Conservation (phyloP, 2,329 filamentous ascomycete species). For the Cryphonectria japonica region DNA sequence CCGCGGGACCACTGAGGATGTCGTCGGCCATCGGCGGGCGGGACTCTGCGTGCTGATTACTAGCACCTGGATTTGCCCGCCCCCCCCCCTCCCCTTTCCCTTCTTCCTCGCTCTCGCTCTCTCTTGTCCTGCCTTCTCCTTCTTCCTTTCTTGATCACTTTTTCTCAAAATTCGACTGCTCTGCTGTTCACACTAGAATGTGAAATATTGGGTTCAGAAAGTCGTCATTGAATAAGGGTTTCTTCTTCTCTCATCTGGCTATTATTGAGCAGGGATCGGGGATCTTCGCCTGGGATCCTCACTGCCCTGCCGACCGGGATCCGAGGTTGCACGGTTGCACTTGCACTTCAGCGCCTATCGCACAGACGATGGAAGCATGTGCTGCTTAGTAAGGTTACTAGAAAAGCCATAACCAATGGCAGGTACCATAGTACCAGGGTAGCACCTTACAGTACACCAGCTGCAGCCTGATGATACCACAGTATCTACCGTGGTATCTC, state of each 20-base stretch:
- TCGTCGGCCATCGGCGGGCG: conserved; percentile 11
- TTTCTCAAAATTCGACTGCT: no score
- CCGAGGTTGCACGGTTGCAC: neutral
- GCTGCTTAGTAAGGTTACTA: neutral
- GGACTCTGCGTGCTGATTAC: neutral
- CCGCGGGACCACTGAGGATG: neutral
- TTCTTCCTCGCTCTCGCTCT: neutral
- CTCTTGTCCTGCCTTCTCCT: neutral
- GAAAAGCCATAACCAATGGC: neutral
- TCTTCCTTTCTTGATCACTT: no score
- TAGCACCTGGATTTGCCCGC: neutral
- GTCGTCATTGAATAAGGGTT: no score
- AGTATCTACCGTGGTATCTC: no score
- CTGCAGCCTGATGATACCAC: neutral
- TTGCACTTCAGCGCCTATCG: neutral
- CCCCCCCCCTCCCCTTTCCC: neutral
- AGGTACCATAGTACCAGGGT: neutral
- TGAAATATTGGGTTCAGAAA: no score
- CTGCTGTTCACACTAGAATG: no score
- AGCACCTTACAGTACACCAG: neutral
- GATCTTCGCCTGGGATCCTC: neutral
- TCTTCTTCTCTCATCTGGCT: no score
- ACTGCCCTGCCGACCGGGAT: neutral
- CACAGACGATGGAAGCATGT: neutral
- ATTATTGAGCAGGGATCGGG: neutral